Evolutionary conservation across 192 early-diverging fungal genomes (phyloP).

Genomic region (Podila verticillata): DNA sequence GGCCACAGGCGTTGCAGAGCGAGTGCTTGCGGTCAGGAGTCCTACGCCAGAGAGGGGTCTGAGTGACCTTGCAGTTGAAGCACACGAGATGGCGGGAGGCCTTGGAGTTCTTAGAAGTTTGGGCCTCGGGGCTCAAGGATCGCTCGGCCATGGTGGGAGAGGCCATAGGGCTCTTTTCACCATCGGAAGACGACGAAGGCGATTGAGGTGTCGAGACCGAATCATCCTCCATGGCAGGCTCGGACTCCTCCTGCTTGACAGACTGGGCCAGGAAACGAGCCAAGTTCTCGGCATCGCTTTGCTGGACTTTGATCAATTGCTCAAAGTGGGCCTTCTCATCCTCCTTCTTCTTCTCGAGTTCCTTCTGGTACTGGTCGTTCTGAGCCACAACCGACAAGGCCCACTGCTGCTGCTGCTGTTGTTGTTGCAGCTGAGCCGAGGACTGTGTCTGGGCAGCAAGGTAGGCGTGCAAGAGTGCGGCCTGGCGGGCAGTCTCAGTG

Average conservation of each 20-base stretch:
- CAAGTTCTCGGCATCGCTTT: constrained; percentile 31
- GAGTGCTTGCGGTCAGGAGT: constrained; percentile 80
- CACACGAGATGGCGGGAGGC: constrained; percentile 65
- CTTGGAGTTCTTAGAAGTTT: constrained; percentile 17
- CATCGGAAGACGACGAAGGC: constrained; percentile 16
- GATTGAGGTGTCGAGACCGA: constrained; percentile 24
- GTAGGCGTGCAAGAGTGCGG: constrained; percentile 35
- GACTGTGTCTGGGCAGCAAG: constrained; percentile 21
- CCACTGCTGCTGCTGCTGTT: constrained; percentile 23
- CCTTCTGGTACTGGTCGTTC: constrained; percentile 6
- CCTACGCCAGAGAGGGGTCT: constrained; percentile 83
- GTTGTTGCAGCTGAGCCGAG: constrained; percentile 16
- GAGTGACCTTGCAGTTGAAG: constrained; percentile 80
- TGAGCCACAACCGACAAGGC: constrained; percentile 4
- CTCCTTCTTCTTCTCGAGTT: constrained; percentile 11
- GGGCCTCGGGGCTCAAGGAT: neutral
- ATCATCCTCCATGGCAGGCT: constrained; percentile 31
- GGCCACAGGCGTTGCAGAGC: constrained; percentile 85
- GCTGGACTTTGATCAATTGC: constrained; percentile 11
- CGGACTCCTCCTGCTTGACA: constrained; percentile 18
- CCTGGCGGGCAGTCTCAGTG: constrained; percentile 29
- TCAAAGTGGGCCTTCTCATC: constrained; percentile 4
- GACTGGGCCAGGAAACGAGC: constrained; percentile 33
- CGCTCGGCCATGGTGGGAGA: constrained; percentile 31
- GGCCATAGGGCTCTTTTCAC: constrained; percentile 25